Base-by-base conservation (phyloP, 1,139 yeast genomes). In the Lodderomyces pseudojiufengensis region DNA sequence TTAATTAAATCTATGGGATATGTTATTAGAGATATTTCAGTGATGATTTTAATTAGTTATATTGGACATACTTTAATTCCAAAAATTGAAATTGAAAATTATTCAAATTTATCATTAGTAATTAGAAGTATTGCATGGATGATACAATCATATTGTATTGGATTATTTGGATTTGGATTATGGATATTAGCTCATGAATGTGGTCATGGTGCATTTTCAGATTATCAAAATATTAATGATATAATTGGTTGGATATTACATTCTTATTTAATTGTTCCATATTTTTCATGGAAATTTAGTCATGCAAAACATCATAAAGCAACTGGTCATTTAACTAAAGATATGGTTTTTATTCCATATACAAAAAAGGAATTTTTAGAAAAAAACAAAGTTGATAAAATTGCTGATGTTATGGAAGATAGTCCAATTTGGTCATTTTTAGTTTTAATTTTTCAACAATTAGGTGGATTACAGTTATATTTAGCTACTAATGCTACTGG, bases 171-270 rank as follows among this genome's bases (percentile, higher is more conserved):
- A 23, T 80, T 86, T 43, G 95, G 95, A 24, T 54, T 82, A 47
- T 85, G 95, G 95, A 82, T 85, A 44, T 61, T 85, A 58, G 95
- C 95, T 42, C 95, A 85, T 61, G 95, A 85, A 63, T 85, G 95
- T 66, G 95, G 95, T 37, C 95, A 85, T 61, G 83, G 80, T 40
- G 95, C 95, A 22, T 85, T 85, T 54, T 76, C 85, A 18, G 87
- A 84, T 51, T 80, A 78, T 54, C 74, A 73, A 45, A 58, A 66
- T 55, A 73, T 84, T 45, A 84, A 85, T 58, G 92, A 85, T 57
- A 59, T 76, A 33, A 80, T 81, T 34, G 95, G 95, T 37, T 85
- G 95, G 95, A 64, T 82, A 25, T 65, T 85, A 43, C 95, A 85
- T 64, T 83, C 94, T 25, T 78, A 76, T 53, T 68, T 81, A 52